Evolutionary conservation across 2,329 filamentous ascomycete species (phyloP), one percentile per base, ranked within the genome.

Genomic region (Fusarium ambrosium): DNA sequence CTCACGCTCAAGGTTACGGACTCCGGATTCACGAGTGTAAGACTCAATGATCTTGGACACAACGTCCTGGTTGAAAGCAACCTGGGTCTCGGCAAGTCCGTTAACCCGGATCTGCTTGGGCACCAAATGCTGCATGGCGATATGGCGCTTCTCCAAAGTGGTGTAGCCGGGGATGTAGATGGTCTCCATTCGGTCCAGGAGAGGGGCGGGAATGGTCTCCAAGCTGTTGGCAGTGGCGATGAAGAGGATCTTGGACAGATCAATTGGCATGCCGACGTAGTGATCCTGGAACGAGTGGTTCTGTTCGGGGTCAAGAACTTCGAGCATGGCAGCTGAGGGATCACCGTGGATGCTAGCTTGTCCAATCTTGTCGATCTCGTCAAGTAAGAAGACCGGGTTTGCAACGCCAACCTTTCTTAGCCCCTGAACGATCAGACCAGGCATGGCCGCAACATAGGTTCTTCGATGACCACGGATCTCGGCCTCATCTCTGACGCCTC

Each of bases 401-500:
- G 95, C 91, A 22, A 98, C 96, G 56, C 95, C 96, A 36, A 97
- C 96, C 85, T 98, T 99, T 85, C 97, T 95, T 65, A 99, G 82
- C 0, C 96, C 97, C 81, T 95, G 95, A 34, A 98, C 95, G 69
- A 99, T 93, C 65, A 98, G 87, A 64, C 97, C 97, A 11, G 97
- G 97, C 96, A 99, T 98, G n/a, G 97, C 97, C 24, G 97, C 97
- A 68, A 99, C 97, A 80, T 99, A 99, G 1, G 97, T 99, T 77
- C 97, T 90, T 66, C 97, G 90, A 83, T 99, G 97, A 11, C 97
- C 97, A 69, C 97, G 91, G 70, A 99, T 98, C 85, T 99, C 97
- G 18, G 97, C 97, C 83, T 99, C 97, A 79, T 99, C 97, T 64
- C 97, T 89, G 4, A 99, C 96, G 77, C 97, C 97, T 70, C 97